A percentile compares a stretch with the other conserved stretches of the same genome.
Evolutionary conservation across 495 filamentous ascomycete genomes (phyloP).

Genomic region (Podospora anserina): DNA sequence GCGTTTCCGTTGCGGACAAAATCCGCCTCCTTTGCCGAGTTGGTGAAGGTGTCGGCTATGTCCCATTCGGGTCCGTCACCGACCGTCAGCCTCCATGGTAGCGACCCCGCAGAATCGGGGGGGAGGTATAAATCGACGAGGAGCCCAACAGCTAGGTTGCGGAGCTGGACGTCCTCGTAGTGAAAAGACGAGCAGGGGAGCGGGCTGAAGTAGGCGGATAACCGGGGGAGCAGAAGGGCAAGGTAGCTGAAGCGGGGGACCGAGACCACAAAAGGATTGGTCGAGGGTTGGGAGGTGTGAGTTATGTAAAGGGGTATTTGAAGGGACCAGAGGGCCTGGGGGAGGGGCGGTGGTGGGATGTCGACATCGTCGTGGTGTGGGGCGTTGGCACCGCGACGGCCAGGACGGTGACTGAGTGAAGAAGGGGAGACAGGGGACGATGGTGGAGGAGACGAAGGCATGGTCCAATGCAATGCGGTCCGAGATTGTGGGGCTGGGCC

Average conservation of each 20-base stretch:
- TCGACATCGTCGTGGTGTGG: not conserved
- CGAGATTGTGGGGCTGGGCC: not conserved
- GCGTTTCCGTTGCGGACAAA: slow-evolving; percentile 88
- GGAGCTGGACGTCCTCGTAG: slow-evolving; percentile 68
- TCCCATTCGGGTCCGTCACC: slow-evolving; percentile 60
- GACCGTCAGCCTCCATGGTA: slow-evolving; percentile 78
- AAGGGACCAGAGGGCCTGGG: slow-evolving; percentile 47
- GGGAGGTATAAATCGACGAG: slow-evolving; percentile 77
- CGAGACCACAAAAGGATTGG: slow-evolving; percentile 50
- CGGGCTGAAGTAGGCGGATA: slow-evolving; percentile 70
- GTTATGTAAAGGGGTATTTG: slow-evolving; percentile 53
- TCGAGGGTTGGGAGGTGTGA: slow-evolving; percentile 38
- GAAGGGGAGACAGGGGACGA: not conserved
- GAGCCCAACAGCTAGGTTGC: slow-evolving; percentile 80
- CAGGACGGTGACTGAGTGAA: not conserved
- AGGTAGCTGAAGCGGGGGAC: slow-evolving; percentile 71
- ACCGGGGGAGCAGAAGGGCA: slow-evolving; percentile 69
- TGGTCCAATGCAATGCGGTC: not conserved
- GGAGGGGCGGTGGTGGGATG: slow-evolving; percentile 28
- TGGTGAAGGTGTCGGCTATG: slow-evolving; percentile 85
- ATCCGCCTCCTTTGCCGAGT: slow-evolving; percentile 88
- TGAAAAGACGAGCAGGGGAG: slow-evolving; percentile 71
- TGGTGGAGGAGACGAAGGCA: too few species aligned
- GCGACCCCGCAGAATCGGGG: slow-evolving; percentile 11
- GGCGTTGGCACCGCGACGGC: not conserved